Evolutionary conservation across 139 green algal species (phyloP).

Genomic region (Chlamydomonas sp.): DNA sequence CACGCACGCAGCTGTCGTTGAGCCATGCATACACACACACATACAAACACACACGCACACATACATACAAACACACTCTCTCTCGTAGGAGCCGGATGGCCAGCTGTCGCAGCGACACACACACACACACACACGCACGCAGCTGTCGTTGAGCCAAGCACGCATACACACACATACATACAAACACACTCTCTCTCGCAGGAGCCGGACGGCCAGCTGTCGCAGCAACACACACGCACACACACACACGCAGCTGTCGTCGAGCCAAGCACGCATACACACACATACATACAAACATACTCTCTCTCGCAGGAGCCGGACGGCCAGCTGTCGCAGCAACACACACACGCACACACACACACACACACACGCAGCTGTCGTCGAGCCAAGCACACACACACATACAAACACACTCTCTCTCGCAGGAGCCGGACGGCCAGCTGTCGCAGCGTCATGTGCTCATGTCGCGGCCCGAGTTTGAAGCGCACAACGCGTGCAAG

Average conservation of each 20-base stretch:
- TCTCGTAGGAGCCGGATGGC: neutral
- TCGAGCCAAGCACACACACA: too few relatives aligned
- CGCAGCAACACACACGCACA: too few relatives aligned
- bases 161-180: too few relatives aligned
- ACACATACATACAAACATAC: too few relatives aligned
- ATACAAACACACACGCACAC: constrained; percentile 5
- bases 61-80: constrained; percentile 6
- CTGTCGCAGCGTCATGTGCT: constrained; percentile 36
- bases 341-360: too few relatives aligned
- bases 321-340: too few relatives aligned
- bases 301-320: too few relatives aligned
- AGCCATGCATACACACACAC: neutral
- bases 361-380: too few relatives aligned
- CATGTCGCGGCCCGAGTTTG: constrained; percentile 56
- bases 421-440: constrained; percentile 3
- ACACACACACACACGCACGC: neutral
- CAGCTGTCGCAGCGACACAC: neutral
- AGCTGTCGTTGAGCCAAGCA: neutral
- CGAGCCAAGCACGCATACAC: too few relatives aligned
- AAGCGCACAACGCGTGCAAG: constrained; percentile 40
- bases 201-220: too few relatives aligned
- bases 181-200: too few relatives aligned
- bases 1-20: neutral
- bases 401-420: neutral
- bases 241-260: too few relatives aligned